Evolutionary conservation across 2,329 filamentous ascomycete genomes (phyloP).

Genomic region (Trichoderma gracile): DNA sequence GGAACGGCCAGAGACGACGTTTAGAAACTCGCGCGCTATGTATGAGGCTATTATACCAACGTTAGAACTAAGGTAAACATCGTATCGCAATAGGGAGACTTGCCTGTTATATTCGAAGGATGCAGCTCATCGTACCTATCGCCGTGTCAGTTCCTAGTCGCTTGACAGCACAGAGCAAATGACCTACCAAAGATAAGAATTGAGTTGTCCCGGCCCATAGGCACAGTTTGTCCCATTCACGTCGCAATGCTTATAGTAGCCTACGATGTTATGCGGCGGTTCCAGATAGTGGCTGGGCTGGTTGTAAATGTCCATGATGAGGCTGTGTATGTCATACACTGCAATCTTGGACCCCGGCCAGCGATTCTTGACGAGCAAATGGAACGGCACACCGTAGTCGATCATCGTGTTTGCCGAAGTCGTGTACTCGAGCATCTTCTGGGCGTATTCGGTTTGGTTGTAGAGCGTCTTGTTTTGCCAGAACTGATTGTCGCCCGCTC

Average conservation of each 20-base stretch:
- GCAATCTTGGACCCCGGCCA: conserved; percentile 63
- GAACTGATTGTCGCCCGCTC: conserved; percentile 38
- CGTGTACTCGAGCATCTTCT: conserved; percentile 51
- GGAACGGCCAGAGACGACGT: conserved; percentile 4
- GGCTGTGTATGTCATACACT: conserved; percentile 65
- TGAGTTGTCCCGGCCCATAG: not conserved
- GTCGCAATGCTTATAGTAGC: conserved; percentile 58
- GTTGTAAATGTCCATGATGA: conserved; percentile 65
- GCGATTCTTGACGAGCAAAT: conserved; percentile 45
- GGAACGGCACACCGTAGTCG: conserved; percentile 50
- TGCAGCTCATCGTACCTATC: conserved; percentile 61
- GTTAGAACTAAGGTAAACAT: not conserved
- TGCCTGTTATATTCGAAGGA: conserved; percentile 15
- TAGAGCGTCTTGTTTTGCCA: conserved; percentile 49
- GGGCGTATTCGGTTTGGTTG: conserved; percentile 49
- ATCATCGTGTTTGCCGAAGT: conserved; percentile 51
- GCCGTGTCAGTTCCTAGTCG: conserved; percentile 30
- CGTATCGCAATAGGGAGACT: not conserved
- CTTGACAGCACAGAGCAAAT: not conserved
- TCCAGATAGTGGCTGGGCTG: conserved; percentile 64
- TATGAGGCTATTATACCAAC: not conserved
- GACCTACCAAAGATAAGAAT: conserved; percentile 18
- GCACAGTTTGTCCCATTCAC: not conserved
- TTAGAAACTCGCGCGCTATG: not conserved
- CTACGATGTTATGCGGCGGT: conserved; percentile 62